These are phyloP conservation scores for Coemansia sp. DNA, from an alignment of 192 early-diverging fungal species.

Conservation along the genomic window DNA sequence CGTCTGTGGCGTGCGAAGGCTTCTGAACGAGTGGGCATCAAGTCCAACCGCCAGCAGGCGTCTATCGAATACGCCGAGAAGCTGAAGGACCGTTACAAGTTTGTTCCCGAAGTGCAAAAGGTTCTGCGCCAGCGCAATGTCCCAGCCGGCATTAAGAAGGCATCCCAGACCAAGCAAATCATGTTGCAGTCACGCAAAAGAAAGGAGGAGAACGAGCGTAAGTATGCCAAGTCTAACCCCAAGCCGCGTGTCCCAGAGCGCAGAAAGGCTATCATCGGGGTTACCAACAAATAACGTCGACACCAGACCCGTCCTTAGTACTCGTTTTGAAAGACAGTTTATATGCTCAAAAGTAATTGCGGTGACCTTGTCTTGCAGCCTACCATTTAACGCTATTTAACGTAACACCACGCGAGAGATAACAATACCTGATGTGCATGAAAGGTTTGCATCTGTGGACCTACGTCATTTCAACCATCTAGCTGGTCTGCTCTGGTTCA, in stretches of 20 bases:
- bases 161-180: conserved; percentile 74
- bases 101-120: conserved; percentile 84
- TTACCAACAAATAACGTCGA: conserved; percentile 43
- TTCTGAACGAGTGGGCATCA: conserved; percentile 78
- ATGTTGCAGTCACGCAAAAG: conserved; percentile 76
- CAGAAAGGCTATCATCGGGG: conserved; percentile 67
- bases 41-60: conserved; percentile 73
- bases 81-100: conserved; percentile 90
- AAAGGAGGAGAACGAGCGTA: conserved; percentile 91
- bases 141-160: conserved; percentile 80
- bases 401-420: too few relatives aligned
- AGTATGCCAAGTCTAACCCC: conserved; percentile 67
- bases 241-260: conserved; percentile 67
- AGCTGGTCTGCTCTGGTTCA: too few relatives aligned
- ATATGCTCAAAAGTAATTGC: not conserved
- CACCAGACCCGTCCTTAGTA: too few relatives aligned
- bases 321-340: not conserved
- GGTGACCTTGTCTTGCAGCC: too few relatives aligned
- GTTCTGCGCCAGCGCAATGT: conserved; percentile 86
- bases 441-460: too few relatives aligned
- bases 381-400: too few relatives aligned
- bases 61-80: conserved; percentile 79
- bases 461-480: too few relatives aligned
- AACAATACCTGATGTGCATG: too few relatives aligned
- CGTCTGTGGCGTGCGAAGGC: conserved; percentile 95